Conservation (phyloP, 1,284 basidiomycete genomes). For the Wallemia hederae region DNA sequence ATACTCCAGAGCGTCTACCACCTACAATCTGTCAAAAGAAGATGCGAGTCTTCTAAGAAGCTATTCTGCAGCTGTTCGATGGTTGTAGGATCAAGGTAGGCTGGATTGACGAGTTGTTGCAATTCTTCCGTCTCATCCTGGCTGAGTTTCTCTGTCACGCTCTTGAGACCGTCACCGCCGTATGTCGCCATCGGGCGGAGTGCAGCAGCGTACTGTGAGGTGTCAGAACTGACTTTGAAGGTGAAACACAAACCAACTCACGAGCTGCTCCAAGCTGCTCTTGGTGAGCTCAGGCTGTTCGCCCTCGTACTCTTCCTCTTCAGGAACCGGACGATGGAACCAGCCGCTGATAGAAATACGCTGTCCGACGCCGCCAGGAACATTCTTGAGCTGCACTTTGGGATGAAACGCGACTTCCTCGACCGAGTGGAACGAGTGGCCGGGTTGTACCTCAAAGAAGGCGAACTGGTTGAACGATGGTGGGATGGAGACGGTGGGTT, state of each 20-base stretch:
- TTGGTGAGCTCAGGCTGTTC: slow-evolving; percentile 20
- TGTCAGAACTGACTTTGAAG: not conserved
- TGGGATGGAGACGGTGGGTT: slow-evolving; percentile 22
- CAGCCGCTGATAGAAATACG: slow-evolving; percentile 18
- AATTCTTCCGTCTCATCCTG: not conserved
- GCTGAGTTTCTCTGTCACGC: not conserved
- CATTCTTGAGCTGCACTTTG: slow-evolving; percentile 23
- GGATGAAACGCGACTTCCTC: slow-evolving; percentile 71
- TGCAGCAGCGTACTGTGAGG: slow-evolving; percentile 1
- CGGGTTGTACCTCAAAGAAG: slow-evolving; percentile 53
- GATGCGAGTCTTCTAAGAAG: slow-evolving; percentile 63
- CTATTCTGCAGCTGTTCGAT: slow-evolving; percentile 50
- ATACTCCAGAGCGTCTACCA: not conserved
- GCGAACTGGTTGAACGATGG: slow-evolving; percentile 91
- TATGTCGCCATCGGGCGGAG: not conserved
- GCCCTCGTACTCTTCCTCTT: slow-evolving; percentile 54
- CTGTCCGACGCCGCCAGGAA: slow-evolving; percentile 5
- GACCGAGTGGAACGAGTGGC: slow-evolving; percentile 83
- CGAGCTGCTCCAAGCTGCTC: slow-evolving; percentile 51
- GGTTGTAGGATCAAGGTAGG: slow-evolving; percentile 55
- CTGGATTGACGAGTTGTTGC: slow-evolving; percentile 51
- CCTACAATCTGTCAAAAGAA: slow-evolving; percentile 30
- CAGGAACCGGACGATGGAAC: slow-evolving; percentile 71
- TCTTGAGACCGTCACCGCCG: not conserved
- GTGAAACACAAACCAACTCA: slow-evolving; percentile 18